phyloP scores from a whole-genome alignment of 768 basidiomycete genomes.

The Rhodosporidiobolus odoratus region DNA sequence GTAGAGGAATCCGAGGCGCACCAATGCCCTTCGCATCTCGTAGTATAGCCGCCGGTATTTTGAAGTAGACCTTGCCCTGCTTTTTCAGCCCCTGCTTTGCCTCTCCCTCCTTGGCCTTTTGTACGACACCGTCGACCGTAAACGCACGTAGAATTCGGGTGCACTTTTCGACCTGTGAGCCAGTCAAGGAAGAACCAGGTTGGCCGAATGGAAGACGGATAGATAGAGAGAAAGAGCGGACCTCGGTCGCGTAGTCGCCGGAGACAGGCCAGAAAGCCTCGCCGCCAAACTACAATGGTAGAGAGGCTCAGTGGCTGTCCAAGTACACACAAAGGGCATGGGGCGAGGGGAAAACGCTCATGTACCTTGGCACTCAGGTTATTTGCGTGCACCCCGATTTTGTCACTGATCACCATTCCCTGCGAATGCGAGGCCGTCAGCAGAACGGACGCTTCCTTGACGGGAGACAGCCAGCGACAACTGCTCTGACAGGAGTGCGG shows the following conservation, averaged over 20 bases:
- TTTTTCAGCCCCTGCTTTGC: constrained; percentile 15
- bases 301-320: no score
- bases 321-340: no score
- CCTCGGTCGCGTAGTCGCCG: constrained; percentile 4
- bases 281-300: background rate
- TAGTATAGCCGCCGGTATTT: constrained; percentile 39
- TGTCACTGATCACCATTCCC: constrained; percentile 1
- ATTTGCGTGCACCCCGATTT: constrained; percentile 6
- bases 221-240: background rate
- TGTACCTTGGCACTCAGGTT: background rate
- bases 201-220: background rate
- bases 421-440: background rate
- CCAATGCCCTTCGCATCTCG: constrained; percentile 15
- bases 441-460: background rate
- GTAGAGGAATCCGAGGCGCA: no score
- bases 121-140: constrained; percentile 33
- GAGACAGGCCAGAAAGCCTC: constrained; percentile 15
- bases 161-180: constrained; percentile 35
- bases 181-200: background rate
- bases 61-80: constrained; percentile 32
- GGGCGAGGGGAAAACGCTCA: background rate
- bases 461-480: no score
- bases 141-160: constrained; percentile 41
- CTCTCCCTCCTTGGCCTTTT: background rate
- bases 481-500: no score